Percentiles rank a stretch among this genome's conserved stretches.
phyloP scores from a whole-genome alignment of 306 rosid species.

The Chamaecrista fasciculata region DNA sequence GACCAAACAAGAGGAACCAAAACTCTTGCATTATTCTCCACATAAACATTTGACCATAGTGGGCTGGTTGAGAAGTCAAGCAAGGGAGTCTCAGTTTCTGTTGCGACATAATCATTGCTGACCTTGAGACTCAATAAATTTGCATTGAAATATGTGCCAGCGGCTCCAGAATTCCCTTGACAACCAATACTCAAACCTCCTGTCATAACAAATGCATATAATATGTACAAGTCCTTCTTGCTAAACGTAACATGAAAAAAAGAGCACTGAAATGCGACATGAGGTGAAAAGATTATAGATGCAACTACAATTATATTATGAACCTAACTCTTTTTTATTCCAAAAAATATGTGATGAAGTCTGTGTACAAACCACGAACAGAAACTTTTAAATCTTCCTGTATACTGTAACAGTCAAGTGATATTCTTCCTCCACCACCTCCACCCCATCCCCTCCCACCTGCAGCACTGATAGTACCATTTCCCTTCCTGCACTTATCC shows the following conservation, averaged over 20 bases:
- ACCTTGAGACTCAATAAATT: slow-evolving; percentile 85
- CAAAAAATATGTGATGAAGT: slow-evolving; percentile 4
- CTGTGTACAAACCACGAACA: slow-evolving; percentile 57
- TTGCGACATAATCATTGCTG: slow-evolving; percentile 89
- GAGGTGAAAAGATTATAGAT: slow-evolving; percentile 17
- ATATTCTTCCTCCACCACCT: slow-evolving; percentile 98
- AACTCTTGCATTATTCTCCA: slow-evolving; percentile 93
- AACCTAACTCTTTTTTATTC: slow-evolving; percentile 5
- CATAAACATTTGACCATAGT: slow-evolving; percentile 94
- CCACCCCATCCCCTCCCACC: slow-evolving; percentile 99
- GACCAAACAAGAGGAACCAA: slow-evolving; percentile 99
- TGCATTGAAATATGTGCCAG: slow-evolving; percentile 94
- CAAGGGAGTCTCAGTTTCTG: slow-evolving; percentile 97
- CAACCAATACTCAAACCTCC: slow-evolving; percentile 96
- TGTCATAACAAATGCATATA: slow-evolving; percentile 44
- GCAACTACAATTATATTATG: slow-evolving; percentile 10
- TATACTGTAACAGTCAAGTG: slow-evolving; percentile 94
- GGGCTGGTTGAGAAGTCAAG: slow-evolving; percentile 91
- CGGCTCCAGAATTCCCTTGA: slow-evolving; percentile 92
- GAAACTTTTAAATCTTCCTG: slow-evolving; percentile 89
- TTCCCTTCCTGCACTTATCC: slow-evolving; percentile 74
- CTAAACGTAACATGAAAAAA: not conserved
- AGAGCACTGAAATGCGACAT: slow-evolving; percentile 7
- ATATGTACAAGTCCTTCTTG: slow-evolving; percentile 18
- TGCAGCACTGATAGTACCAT: slow-evolving; percentile 89